phyloP scores from a whole-genome alignment of 805 yeast species.

The Blastobotrys attinorum region DNA sequence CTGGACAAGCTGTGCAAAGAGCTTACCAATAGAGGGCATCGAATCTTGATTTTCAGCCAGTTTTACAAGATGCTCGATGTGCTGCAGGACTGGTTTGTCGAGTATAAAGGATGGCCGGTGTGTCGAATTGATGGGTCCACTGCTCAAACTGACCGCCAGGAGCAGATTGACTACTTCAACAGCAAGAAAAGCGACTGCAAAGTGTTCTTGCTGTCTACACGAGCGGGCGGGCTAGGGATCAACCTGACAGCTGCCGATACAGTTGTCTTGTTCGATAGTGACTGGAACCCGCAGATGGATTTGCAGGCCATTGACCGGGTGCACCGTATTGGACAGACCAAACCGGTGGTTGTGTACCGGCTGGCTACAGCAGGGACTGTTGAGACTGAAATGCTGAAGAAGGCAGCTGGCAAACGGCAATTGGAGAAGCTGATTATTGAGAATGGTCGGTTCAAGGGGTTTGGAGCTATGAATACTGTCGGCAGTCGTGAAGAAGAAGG shows the following conservation, averaged over 20 bases:
- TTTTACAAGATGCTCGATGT: slow-evolving; percentile 79
- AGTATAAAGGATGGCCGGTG: slow-evolving; percentile 35
- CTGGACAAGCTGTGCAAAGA: slow-evolving; percentile 53
- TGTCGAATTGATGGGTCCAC: slow-evolving; percentile 75
- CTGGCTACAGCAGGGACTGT: slow-evolving; percentile 70
- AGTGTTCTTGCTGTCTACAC: slow-evolving; percentile 73
- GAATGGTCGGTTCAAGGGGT: slow-evolving; percentile 38
- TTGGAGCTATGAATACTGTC: too few relatives aligned
- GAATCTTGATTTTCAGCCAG: slow-evolving; percentile 77
- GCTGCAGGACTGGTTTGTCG: slow-evolving; percentile 66
- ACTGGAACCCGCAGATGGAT: slow-evolving; percentile 97
- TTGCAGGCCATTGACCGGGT: slow-evolving; percentile 94
- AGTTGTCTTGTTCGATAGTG: slow-evolving; percentile 83
- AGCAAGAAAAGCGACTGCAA: slow-evolving; percentile 26
- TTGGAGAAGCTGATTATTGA: slow-evolving; percentile 71
- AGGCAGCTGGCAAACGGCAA: slow-evolving; percentile 72
- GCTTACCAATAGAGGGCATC: slow-evolving; percentile 48
- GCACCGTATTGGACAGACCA: slow-evolving; percentile 84
- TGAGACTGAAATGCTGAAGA: slow-evolving; percentile 72
- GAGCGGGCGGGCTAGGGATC: slow-evolving; percentile 94
- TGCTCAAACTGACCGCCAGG: slow-evolving; percentile 56
- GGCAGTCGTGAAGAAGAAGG: too few relatives aligned
- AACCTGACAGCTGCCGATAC: slow-evolving; percentile 83
- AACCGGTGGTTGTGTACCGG: slow-evolving; percentile 76
- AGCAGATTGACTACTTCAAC: slow-evolving; percentile 48